Percentiles rank a stretch among this genome's conserved stretches.
Conservation (phyloP, 2,329 filamentous ascomycete genomes). For the Colletotrichum sp. region DNA sequence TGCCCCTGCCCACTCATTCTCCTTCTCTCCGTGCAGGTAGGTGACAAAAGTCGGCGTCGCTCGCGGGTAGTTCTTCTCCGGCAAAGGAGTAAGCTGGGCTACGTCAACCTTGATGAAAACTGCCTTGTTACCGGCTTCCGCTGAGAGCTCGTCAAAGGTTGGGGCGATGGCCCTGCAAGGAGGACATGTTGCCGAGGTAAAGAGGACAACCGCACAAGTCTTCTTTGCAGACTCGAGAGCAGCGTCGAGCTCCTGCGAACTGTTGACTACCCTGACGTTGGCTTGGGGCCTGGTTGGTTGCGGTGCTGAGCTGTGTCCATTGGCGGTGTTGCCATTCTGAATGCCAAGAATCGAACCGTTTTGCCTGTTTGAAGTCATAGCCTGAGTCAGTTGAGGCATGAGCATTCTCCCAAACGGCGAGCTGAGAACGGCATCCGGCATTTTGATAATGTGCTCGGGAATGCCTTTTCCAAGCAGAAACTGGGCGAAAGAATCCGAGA, state of each 20-base stretch:
- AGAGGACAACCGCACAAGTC: slow-evolving; percentile 85
- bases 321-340: slow-evolving; percentile 31
- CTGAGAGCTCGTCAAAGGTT: slow-evolving; percentile 79
- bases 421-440: slow-evolving; percentile 84
- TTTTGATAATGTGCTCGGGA: slow-evolving; percentile 82
- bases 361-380: slow-evolving; percentile 54
- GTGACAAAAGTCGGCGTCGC: slow-evolving; percentile 91
- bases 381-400: slow-evolving; percentile 68
- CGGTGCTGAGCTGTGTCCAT: slow-evolving; percentile 6
- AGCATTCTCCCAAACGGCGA: slow-evolving; percentile 91
- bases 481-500: slow-evolving; percentile 89
- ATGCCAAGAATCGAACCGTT: slow-evolving; percentile 60
- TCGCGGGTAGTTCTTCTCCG: slow-evolving; percentile 65
- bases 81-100: slow-evolving; percentile 51
- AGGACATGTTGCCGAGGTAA: slow-evolving; percentile 85
- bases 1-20: slow-evolving; percentile 82
- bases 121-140: slow-evolving; percentile 71
- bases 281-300: slow-evolving; percentile 28
- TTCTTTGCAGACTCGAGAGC: slow-evolving; percentile 64
- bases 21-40: slow-evolving; percentile 76
- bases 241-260: slow-evolving; percentile 63
- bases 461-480: slow-evolving; percentile 91
- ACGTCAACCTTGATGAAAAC: slow-evolving; percentile 86
- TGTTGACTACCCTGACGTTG: slow-evolving; percentile 66
- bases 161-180: slow-evolving; percentile 88